Evolutionary conservation across 2,329 filamentous ascomycete genomes (phyloP), one percentile per base, ranked within the genome.

Genomic region (Celoporthe dispersa): DNA sequence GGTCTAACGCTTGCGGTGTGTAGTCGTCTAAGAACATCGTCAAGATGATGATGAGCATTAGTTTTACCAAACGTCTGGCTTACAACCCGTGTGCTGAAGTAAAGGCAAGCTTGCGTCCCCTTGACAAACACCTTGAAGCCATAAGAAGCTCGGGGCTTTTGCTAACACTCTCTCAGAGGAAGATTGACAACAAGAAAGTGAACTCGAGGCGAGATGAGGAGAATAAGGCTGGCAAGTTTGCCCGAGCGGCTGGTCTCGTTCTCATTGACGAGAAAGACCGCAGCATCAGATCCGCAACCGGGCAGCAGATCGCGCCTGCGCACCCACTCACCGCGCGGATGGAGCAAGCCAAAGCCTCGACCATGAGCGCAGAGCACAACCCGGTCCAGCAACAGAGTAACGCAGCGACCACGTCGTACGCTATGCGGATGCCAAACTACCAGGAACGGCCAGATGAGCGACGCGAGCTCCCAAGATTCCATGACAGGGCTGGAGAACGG

Each of bases 171-270:
- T 37, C 3, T 14, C 3, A 60, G 57, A 60, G 57, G 33, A 60
- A 60, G 57, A 60, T 60, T 37, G 57, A 60, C 2, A 60, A 60
- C 57, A 60, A 60, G 33, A 37, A 60, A 9, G 57, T 60, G 7
- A 60, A 60, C 33, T 22, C 31, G 2, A 60, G 11, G 16, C 57
- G 57, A 19, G 57, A 60, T 11, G 31, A 35, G 19, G 57, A 60
- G 22, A 60, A 60, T 8, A 60, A 60, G 14, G 57, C 57, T 14
- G 57, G 57, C 22, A 60, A 37, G 19, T 60, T 25, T 22, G 57
- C 57, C 28, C 31, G 31, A 19, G 57, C 57, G 8, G 31, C 19
- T 11, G 57, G 57, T 33, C 57, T 60, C 19, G 57, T 60, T 6
- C 31, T 60, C 28, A 33, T 60, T 2, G 57, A 60, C 33, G 31